A percentile compares a stretch with the other conserved stretches of the same genome.
Conservation (phyloP, 2,329 filamentous ascomycete genomes). For the Verticillium klebahnii region DNA sequence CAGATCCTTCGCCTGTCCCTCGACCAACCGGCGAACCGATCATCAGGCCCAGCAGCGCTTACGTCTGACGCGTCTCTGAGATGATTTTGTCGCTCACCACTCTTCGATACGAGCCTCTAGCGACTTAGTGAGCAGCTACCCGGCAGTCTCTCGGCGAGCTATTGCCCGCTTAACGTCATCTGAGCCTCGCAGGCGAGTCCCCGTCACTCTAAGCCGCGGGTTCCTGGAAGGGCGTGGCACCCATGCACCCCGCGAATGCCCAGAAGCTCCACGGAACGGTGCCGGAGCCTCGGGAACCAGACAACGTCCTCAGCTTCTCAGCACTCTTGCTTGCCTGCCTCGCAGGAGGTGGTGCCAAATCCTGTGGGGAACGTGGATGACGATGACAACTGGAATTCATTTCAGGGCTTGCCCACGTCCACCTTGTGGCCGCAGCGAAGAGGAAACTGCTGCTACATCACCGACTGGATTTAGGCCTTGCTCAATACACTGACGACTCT, state of each 20-base stretch:
- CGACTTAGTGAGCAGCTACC: not conserved
- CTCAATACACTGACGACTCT: no score
- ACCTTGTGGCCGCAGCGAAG: no score
- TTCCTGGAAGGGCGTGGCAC: not conserved
- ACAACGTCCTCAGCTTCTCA: not conserved
- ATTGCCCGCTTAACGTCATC: not conserved
- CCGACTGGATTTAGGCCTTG: no score
- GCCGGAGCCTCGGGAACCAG: not conserved
- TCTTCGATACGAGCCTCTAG: not conserved
- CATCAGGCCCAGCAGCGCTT: not conserved
- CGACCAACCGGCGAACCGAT: not conserved
- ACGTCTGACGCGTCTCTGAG: not conserved
- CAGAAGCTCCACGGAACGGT: not conserved
- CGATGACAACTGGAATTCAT: no score
- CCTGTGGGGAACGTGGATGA: no score
- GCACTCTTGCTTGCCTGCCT: no score
- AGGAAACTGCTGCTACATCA: no score
- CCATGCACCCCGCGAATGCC: not conserved
- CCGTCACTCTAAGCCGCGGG: not conserved
- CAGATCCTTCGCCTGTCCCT: not conserved
- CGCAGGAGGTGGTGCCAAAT: no score
- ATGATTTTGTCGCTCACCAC: not conserved
- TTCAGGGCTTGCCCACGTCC: no score
- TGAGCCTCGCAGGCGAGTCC: not conserved
- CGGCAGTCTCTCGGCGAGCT: not conserved